Conservation (phyloP, 2,329 filamentous ascomycete species). For the Keithomyces neogunnii region DNA sequence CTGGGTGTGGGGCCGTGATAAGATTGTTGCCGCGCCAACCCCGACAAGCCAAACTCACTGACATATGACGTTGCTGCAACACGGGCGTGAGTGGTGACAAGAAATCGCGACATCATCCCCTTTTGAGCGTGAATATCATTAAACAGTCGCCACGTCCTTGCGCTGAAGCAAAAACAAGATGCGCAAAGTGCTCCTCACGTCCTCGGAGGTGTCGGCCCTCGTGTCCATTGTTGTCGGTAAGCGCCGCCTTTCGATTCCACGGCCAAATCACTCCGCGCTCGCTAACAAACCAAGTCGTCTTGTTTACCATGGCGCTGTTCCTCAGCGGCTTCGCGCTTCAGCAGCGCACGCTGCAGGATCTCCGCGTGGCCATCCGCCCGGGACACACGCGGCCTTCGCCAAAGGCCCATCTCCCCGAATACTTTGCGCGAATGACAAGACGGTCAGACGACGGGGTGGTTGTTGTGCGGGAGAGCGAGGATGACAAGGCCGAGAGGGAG, state of each 20-base stretch:
- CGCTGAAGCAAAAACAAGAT: constrained; percentile 12
- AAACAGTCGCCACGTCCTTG: too few species aligned
- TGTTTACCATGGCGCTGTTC: constrained; percentile 77
- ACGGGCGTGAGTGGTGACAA: too few species aligned
- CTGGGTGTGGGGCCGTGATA: constrained; percentile 17
- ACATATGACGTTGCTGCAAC: too few species aligned
- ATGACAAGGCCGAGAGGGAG: constrained; percentile 18
- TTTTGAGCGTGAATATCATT: too few species aligned
- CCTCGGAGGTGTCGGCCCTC: constrained; percentile 61
- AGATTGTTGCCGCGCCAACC: constrained; percentile 38
- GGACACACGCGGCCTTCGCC: constrained; percentile 35
- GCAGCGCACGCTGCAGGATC: constrained; percentile 70
- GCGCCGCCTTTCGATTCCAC: constrained; percentile 11
- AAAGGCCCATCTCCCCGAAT: constrained; percentile 41
- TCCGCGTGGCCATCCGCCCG: constrained; percentile 62
- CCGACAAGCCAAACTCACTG: background rate
- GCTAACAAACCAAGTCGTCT: constrained; percentile 43
- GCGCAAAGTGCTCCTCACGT: constrained; percentile 51
- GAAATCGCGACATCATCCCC: too few species aligned
- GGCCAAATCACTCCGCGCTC: background rate
- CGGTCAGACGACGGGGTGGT: constrained; percentile 39
- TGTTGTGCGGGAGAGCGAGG: constrained; percentile 29
- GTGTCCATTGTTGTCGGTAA: constrained; percentile 56
- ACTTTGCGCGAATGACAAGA: constrained; percentile 36
- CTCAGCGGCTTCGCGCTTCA: constrained; percentile 82